Percentiles rank a stretch among this genome's conserved stretches.
Conservation (phyloP, 2,329 filamentous ascomycete species). For the Cryphonectria japonica region DNA sequence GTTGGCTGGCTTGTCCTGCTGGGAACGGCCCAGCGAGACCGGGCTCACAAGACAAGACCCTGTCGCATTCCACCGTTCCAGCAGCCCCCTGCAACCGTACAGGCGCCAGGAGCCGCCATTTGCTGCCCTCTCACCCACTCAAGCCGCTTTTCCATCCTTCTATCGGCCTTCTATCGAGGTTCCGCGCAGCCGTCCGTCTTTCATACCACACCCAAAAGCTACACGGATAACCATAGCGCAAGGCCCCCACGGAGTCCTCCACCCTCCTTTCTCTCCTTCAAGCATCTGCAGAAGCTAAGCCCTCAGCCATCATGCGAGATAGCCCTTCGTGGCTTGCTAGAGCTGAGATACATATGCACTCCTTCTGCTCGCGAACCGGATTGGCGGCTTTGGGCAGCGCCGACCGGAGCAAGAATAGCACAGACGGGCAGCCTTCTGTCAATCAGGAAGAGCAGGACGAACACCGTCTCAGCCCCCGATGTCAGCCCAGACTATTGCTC, state of each 20-base stretch:
- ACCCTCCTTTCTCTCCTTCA: not conserved
- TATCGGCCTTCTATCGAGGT: conserved; percentile 24
- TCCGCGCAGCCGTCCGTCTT: conserved; percentile 17
- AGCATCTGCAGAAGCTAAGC: not conserved
- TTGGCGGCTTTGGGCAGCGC: not conserved
- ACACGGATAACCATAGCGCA: not conserved
- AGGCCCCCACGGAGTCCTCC: not conserved
- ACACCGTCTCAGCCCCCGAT: not conserved
- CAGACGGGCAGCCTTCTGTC: not conserved
- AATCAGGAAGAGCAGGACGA: not conserved
- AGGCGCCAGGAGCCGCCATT: not conserved
- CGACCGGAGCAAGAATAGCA: conserved; percentile 7
- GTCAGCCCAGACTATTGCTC: conserved; percentile 1
- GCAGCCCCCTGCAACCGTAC: not conserved
- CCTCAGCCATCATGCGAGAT: not conserved
- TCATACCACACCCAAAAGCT: conserved; percentile 2
- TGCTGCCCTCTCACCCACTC: not conserved
- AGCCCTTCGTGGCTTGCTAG: not conserved
- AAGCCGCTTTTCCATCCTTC: conserved; percentile 14
- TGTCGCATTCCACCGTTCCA: not conserved
- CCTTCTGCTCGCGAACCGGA: not conserved
- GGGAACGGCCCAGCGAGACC: not conserved
- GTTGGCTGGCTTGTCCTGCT: not conserved
- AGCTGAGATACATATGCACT: not conserved
- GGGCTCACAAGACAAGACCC: not conserved